These are phyloP conservation scores for Talaromyces amestolkiae DNA, from an alignment of 2,329 filamentous ascomycete genomes.

Conservation along the genomic window DNA sequence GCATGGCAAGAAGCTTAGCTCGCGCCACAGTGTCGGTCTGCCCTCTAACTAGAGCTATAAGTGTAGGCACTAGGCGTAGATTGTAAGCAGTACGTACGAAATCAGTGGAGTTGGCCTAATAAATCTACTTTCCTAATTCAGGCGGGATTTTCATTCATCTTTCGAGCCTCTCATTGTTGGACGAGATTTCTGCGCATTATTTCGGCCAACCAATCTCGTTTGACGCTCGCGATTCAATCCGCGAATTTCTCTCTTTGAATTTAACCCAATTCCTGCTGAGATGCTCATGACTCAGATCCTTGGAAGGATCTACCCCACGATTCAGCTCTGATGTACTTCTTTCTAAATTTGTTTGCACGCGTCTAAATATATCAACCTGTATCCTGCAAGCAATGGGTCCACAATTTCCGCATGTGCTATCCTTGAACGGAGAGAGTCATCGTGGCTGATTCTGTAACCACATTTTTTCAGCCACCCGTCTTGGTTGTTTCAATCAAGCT, in stretches of 20 bases:
- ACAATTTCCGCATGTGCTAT: background rate
- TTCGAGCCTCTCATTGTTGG: background rate
- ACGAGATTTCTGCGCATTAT: background rate
- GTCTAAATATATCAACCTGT: background rate
- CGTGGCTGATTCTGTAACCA: conserved; percentile 7
- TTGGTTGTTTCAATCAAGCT: background rate
- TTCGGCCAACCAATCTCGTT: background rate
- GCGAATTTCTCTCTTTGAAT: background rate
- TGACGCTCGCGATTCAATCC: background rate
- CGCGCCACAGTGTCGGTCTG: background rate
- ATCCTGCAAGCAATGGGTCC: background rate
- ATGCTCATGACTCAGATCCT: background rate
- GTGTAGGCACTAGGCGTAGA: background rate
- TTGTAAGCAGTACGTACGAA: background rate
- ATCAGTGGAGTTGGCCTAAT: background rate
- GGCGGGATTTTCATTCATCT: background rate
- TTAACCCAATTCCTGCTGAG: background rate
- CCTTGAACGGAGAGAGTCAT: background rate
- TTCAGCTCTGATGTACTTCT: background rate
- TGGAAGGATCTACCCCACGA: background rate
- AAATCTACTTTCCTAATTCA: background rate
- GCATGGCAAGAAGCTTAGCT: conserved; percentile 1
- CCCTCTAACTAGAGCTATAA: background rate
- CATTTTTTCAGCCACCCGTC: conserved; percentile 4
- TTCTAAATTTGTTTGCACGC: background rate